Evolutionary conservation across 2,329 filamentous ascomycete genomes (phyloP).

Genomic region (Nemania serpens): DNA sequence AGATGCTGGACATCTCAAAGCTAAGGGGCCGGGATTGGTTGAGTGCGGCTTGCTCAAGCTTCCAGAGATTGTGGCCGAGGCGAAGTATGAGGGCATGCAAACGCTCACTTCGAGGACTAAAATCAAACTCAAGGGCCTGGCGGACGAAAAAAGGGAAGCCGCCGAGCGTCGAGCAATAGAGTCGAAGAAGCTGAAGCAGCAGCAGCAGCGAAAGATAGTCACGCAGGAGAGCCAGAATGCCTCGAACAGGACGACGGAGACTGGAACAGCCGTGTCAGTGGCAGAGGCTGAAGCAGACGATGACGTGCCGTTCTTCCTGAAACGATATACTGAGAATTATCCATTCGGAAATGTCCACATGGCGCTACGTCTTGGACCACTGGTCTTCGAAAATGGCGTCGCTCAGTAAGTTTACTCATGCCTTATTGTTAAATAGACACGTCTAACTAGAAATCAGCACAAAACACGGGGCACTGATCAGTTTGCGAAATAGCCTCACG

Average conservation of each 20-base stretch:
- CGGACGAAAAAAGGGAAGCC: background rate
- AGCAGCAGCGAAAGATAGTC: slow-evolving; percentile 9
- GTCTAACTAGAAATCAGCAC: slow-evolving; percentile 10
- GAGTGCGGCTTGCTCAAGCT: slow-evolving; percentile 13
- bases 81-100: slow-evolving; percentile 16
- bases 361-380: slow-evolving; percentile 11
- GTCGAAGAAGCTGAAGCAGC: background rate
- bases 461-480: slow-evolving; percentile 8
- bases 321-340: slow-evolving; percentile 11
- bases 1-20: slow-evolving; percentile 3
- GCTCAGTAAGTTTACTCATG: slow-evolving; percentile 3
- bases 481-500: background rate
- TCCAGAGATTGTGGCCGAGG: slow-evolving; percentile 10
- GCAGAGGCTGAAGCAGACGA: slow-evolving; percentile 11
- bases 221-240: slow-evolving; percentile 3
- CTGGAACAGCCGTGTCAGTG: slow-evolving; percentile 1
- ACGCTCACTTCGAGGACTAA: slow-evolving; percentile 3
- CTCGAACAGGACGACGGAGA: background rate
- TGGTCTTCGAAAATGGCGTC: slow-evolving; percentile 12
- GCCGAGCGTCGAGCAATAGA: background rate
- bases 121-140: background rate
- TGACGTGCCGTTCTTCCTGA: slow-evolving; percentile 14
- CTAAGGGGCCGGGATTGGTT: background rate
- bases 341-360: slow-evolving; percentile 17
- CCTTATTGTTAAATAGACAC: background rate